A percentile compares a stretch with the other conserved stretches of the same genome.
phyloP scores from a whole-genome alignment of 2,329 filamentous ascomycete species.

The Septoria linicola region DNA sequence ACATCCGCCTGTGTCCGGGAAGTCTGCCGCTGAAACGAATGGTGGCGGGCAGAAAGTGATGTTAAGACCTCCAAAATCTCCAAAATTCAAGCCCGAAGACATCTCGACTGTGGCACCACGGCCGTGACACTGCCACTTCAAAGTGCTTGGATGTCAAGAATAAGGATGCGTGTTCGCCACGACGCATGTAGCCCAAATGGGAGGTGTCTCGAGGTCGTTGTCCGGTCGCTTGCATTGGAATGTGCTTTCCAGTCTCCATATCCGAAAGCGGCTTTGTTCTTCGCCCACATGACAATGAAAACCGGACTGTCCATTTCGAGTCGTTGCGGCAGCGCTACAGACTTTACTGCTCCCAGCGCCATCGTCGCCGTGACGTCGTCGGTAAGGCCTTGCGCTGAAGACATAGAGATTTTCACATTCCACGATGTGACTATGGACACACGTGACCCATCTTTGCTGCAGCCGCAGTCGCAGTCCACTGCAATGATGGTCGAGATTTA shows the following conservation, averaged over 20 bases:
- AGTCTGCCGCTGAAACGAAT: constrained; percentile 60
- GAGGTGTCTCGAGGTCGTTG: constrained; percentile 11
- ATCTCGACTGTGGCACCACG: background rate
- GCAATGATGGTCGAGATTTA: too few relatives aligned
- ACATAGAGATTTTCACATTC: too few relatives aligned
- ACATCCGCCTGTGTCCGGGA: constrained; percentile 68
- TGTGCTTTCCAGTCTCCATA: constrained; percentile 1
- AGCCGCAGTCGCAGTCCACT: too few relatives aligned
- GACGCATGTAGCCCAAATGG: constrained; percentile 35
- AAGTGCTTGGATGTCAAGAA: background rate
- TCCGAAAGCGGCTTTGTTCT: constrained; percentile 10
- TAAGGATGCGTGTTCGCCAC: background rate
- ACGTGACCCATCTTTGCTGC: too few relatives aligned
- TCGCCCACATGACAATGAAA: constrained; percentile 8
- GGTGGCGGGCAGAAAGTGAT: constrained; percentile 59
- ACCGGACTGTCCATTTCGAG: too few relatives aligned
- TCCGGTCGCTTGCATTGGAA: constrained; percentile 13
- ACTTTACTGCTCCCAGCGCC: too few relatives aligned
- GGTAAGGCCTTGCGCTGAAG: too few relatives aligned
- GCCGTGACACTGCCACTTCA: background rate
- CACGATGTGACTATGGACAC: too few relatives aligned
- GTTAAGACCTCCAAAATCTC: constrained; percentile 37
- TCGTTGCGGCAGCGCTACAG: too few relatives aligned
- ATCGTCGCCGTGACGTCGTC: too few relatives aligned
- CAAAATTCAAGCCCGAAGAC: constrained; percentile 2